These are phyloP conservation scores for Eucalyptus tenuipes DNA, from an alignment of 345 rosid species.

Conservation along the genomic window DNA sequence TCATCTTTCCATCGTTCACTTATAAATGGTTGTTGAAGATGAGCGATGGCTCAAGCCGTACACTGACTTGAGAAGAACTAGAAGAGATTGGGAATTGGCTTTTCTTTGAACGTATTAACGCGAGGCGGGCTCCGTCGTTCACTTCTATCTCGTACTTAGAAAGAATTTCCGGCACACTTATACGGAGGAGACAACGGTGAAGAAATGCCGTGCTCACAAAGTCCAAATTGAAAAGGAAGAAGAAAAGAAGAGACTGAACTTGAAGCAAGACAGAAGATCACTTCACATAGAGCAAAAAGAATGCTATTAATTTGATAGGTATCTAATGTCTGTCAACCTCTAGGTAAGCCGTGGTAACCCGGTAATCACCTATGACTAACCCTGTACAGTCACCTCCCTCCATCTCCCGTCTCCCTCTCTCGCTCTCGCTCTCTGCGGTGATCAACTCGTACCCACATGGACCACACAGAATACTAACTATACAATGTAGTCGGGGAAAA, in stretches of 20 bases:
- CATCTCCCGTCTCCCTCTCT: neutral
- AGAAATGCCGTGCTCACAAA: neutral
- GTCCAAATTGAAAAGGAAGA: neutral
- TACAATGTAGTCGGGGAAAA: neutral
- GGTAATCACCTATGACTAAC: neutral
- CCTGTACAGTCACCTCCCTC: neutral
- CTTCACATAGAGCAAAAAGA: neutral
- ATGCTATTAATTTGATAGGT: neutral
- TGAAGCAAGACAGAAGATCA: neutral
- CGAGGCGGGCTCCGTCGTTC: neutral
- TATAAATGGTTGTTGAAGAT: neutral
- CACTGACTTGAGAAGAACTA: neutral
- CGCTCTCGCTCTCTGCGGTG: neutral
- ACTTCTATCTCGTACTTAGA: neutral
- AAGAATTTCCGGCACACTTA: neutral
- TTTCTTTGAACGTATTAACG: neutral
- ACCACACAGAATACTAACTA: neutral
- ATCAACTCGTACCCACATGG: neutral
- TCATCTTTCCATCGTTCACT: neutral
- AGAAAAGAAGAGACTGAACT: neutral
- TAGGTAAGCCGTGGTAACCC: too few species aligned
- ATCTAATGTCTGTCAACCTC: neutral
- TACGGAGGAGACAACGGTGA: neutral
- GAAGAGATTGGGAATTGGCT: neutral
- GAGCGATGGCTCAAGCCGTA: neutral